Percentiles rank a stretch among this genome's conserved stretches.
Conservation (phyloP, 2,329 filamentous ascomycete species). For the Stachybotrys elegans region DNA sequence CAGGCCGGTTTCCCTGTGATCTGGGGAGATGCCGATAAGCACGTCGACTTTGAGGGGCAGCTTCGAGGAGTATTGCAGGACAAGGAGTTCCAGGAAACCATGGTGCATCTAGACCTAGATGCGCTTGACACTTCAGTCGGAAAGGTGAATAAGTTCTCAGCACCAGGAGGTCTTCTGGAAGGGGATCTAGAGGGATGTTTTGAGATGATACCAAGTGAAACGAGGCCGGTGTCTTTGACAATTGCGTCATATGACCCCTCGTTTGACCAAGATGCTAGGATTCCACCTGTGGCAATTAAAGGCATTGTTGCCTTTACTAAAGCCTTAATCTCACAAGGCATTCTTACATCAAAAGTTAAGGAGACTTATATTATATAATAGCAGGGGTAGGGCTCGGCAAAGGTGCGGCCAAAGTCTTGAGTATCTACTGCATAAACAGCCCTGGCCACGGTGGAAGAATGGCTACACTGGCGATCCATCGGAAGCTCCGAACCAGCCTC, state of each 20-base stretch:
- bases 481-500: too few relatives aligned
- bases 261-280: too few relatives aligned
- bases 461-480: too few relatives aligned
- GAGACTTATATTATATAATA: too few relatives aligned
- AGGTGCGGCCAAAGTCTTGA: too few relatives aligned
- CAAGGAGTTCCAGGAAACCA: constrained; percentile 10
- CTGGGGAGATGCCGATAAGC: constrained; percentile 17
- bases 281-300: too few relatives aligned
- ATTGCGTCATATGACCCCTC: constrained; percentile 18
- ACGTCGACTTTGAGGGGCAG: constrained; percentile 11
- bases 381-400: too few relatives aligned
- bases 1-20: constrained; percentile 22
- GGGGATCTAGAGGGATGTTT: constrained; percentile 16
- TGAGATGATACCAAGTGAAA: constrained; percentile 8
- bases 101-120: constrained; percentile 32
- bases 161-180: constrained; percentile 24
- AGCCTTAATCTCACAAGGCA: too few relatives aligned
- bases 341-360: too few relatives aligned
- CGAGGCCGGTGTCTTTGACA: constrained; percentile 12
- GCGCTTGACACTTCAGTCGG: constrained; percentile 26
- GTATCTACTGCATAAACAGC: too few relatives aligned
- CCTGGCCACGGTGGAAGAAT: too few relatives aligned
- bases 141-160: constrained; percentile 29
- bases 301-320: too few relatives aligned
- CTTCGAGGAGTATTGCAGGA: constrained; percentile 7